Base-by-base conservation (phyloP, 768 basidiomycete genomes). In the Exsudoporus frostii region DNA sequence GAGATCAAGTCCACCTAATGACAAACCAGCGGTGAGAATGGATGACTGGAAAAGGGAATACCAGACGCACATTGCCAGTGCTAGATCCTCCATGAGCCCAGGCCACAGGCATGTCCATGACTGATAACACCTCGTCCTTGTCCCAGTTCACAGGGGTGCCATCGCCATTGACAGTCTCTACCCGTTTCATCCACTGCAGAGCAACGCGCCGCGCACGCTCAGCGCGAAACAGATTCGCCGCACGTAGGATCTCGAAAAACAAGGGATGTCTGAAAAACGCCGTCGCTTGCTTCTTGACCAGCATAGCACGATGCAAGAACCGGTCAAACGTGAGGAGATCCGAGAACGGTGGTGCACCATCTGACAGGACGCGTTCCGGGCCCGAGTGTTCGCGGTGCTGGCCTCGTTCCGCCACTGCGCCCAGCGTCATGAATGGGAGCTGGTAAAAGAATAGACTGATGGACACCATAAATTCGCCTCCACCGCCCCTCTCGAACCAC, bases 401-500 rank as follows among this genome's bases (percentile, higher is more conserved):
- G 27, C 17, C 19, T n/a, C 7, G 27, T 10, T 8, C 46, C 2
- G 15, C 14, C 4, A 33, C 30, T 5, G 7, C 5, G 5, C 73
- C 72, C 1, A 76, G 48, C 5, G 82, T 80, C 69, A 81, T 77
- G 56, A 76, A 79, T 0, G 79, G 76, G 15, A 81, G 70, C 19
- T 64, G 69, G 56, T 71, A 74, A 34, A 61, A 69, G 54, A 74
- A 80, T 48, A 74, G 76, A 24, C 74, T 68, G 39, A 82, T 73
- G 24, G 71, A 69, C 17, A 78, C 49, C 38, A 69, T 65, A n/a
- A 79, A 74, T 41, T 79, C 78, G 7, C 62, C 65, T 0, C 62
- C 63, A 6, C 83, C 83, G 0, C 82, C 81, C 1, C 50, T 58
- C 2, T 71, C 58, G 43, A 71, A 71, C 82, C 82, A 83, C 5